Evolutionary conservation across 352 stramenopile genomes (phyloP).

Genomic region (Pythium brachiatum): DNA sequence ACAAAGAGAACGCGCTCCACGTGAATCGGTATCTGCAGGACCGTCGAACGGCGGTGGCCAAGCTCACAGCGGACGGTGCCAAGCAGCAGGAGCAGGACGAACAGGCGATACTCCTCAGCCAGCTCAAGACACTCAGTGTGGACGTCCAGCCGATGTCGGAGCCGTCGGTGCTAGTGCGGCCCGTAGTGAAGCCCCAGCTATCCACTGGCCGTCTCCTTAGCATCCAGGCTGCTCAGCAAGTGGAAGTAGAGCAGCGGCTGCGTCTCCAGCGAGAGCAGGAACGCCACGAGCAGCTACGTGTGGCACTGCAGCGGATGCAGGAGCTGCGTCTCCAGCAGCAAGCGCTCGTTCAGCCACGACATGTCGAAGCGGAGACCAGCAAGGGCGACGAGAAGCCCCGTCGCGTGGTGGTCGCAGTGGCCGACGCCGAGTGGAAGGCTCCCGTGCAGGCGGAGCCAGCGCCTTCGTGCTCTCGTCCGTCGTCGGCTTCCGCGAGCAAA

Average conservation of each 20-base stretch:
- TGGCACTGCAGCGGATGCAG: slow-evolving; percentile 44
- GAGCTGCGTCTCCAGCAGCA: slow-evolving; percentile 32
- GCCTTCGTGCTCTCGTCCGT: slow-evolving; percentile 1
- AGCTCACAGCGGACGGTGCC: background rate
- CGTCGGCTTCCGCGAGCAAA: background rate
- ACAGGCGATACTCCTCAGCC: slow-evolving; percentile 22
- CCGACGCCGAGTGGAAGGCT: slow-evolving; percentile 34
- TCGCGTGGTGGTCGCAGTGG: background rate
- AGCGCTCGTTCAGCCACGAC: background rate
- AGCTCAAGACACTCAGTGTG: slow-evolving; percentile 29
- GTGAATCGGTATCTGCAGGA: slow-evolving; percentile 32
- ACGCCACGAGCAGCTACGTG: slow-evolving; percentile 37
- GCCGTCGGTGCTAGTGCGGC: background rate
- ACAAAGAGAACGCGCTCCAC: slow-evolving; percentile 28
- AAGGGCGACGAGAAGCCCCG: background rate
- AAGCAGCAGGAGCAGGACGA: slow-evolving; percentile 18
- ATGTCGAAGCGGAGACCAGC: background rate
- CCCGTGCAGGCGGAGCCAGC: slow-evolving; percentile 27
- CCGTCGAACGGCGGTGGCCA: background rate
- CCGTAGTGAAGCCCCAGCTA: background rate
- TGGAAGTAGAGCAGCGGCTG: slow-evolving; percentile 24
- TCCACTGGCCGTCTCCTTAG: background rate
- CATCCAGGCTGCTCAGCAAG: background rate
- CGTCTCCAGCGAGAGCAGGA: slow-evolving; percentile 32
- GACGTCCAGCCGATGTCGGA: background rate